Conservation (phyloP, 441 rosid species). For the Breynia disticha region DNA sequence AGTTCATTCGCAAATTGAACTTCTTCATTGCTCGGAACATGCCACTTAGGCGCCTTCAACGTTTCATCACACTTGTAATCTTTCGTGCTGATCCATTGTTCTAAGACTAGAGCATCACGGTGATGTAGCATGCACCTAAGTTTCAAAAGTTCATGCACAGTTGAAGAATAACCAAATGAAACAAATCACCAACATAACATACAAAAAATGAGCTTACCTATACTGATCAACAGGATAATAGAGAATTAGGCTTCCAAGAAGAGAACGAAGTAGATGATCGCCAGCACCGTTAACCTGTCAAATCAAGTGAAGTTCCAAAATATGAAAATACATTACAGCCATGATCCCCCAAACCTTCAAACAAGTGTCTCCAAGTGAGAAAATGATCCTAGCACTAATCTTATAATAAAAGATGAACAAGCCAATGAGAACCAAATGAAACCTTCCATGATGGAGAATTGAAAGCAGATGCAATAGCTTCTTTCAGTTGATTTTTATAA, state of each 20-base stretch:
- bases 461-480: conserved; percentile 76
- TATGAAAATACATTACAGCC: background rate
- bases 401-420: conserved; percentile 10
- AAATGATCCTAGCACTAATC: background rate
- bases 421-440: conserved; percentile 16
- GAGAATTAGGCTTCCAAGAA: conserved; percentile 81
- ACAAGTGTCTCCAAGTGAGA: background rate
- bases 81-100: conserved; percentile 95
- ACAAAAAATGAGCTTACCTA: conserved; percentile 44
- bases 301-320: conserved; percentile 6
- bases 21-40: conserved; percentile 80
- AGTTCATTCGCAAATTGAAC: conserved; percentile 96
- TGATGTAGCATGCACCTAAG: conserved; percentile 68
- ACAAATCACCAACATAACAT: conserved; percentile 9
- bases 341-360: background rate
- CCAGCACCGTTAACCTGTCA: conserved; percentile 94
- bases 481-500: conserved; percentile 64
- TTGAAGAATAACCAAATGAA: conserved; percentile 4
- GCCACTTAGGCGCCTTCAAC: conserved; percentile 67
- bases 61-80: conserved; percentile 49
- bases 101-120: conserved; percentile 75
- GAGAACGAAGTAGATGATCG: conserved; percentile 88
- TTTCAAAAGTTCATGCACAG: conserved; percentile 17
- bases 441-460: conserved; percentile 99
- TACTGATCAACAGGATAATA: conserved; percentile 93